Base-by-base conservation (phyloP, 768 basidiomycete genomes). In the Russula abietina region DNA sequence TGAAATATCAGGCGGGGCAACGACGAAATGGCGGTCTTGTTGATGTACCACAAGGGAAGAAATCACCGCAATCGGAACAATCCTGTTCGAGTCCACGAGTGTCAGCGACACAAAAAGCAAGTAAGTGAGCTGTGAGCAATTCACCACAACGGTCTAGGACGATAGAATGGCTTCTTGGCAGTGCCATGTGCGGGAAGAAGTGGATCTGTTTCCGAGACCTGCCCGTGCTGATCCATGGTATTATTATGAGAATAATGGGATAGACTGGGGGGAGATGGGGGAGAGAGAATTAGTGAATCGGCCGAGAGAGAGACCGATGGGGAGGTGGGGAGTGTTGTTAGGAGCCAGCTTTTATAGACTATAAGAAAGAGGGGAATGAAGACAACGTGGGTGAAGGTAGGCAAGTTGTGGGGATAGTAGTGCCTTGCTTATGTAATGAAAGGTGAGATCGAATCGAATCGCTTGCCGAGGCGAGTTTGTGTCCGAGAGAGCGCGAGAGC, bases 41-140 rank as follows among this genome's bases (percentile, higher is more conserved):
- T 33, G 5, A 76, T 81, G 64, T 69, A 89, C 89, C 69, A 86
- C 83, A 70, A 91, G 79, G 30, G 86, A 84, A 56, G 83, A 80
- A 12, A 79, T 73, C 43, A 91, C 72, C 6, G 84, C 84, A 48
- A 90, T 84, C 3, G 89, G 89, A 50, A 88, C 83, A 46, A 90
- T 76, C 88, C 89, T 89, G 63, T 36, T 30, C 16, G 51, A 9
- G 41, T 19, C 32, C 53, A n/a, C 14, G 16, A 48, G 10, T 59
- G 45, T 32, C 19, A 50, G 26, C 22, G 19, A 14, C 22, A 19
- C 14, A 43, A 36, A 10, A 48, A 38, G 36, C 24, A 36, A 2
- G 48, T 46, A 26, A 8, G 17, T 22, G 36, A 30, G n/a, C 24
- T 33, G 52, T 7, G 8, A 2, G 55, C 19, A 7, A 60, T 65